These are phyloP conservation scores for Henckelia pumila DNA, from an alignment of 257 asterid species.

Conservation along the genomic window DNA sequence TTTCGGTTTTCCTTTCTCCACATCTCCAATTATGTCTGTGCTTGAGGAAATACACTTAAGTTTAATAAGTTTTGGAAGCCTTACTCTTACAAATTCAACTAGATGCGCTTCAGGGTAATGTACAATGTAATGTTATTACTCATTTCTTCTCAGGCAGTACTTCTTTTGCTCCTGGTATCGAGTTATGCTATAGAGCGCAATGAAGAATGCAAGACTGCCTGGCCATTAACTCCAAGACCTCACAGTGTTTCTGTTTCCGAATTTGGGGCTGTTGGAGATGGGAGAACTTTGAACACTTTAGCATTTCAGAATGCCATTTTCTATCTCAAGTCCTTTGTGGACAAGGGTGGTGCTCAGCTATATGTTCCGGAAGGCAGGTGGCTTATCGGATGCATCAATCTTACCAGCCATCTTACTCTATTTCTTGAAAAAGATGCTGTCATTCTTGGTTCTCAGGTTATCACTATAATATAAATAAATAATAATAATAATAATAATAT, in stretches of 20 bases:
- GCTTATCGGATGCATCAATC: constrained; percentile 90
- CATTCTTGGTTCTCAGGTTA: constrained; percentile 86
- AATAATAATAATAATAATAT: too few relatives aligned
- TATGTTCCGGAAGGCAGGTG: constrained; percentile 88
- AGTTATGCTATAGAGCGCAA: constrained; percentile 18
- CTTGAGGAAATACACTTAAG: background rate
- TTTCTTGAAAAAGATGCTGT: constrained; percentile 85
- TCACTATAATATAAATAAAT: background rate
- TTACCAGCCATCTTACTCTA: constrained; percentile 93
- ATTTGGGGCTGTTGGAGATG: constrained; percentile 46
- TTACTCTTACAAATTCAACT: background rate
- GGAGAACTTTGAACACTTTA: constrained; percentile 88
- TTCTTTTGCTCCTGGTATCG: constrained; percentile 56
- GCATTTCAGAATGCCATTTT: constrained; percentile 21
- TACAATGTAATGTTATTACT: constrained; percentile 8
- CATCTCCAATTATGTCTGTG: background rate
- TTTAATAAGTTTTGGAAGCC: background rate
- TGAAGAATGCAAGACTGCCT: constrained; percentile 26
- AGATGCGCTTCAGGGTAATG: background rate
- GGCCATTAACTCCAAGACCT: constrained; percentile 36
- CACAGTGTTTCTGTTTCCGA: constrained; percentile 36
- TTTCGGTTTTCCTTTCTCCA: background rate
- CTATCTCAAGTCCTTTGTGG: constrained; percentile 69
- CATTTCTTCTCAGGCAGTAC: constrained; percentile 50
- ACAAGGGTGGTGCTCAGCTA: constrained; percentile 98